Percentiles rank a stretch among this genome's conserved stretches.
Evolutionary conservation across 305 asterid species (phyloP).

Genomic region (Fraxinus xanthoxyloides): DNA sequence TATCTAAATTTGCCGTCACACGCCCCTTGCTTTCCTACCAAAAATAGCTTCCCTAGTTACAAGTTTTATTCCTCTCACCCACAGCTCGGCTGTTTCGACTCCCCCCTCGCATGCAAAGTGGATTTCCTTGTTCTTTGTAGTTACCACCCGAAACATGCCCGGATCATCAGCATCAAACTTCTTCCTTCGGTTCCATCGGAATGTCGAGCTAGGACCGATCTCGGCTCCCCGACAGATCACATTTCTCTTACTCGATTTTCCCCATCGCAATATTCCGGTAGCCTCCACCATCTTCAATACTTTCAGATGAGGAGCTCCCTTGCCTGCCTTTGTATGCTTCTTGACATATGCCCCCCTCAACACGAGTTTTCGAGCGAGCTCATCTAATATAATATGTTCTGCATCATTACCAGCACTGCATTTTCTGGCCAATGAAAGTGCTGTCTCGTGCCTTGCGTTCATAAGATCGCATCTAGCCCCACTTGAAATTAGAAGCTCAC

Average conservation of each 20-base stretch:
- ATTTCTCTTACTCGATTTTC: conserved; percentile 57
- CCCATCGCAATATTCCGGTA: conserved; percentile 59
- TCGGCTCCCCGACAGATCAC: conserved; percentile 63
- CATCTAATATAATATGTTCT: conserved; percentile 43
- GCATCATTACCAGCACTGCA: conserved; percentile 32
- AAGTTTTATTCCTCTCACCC: conserved; percentile 73
- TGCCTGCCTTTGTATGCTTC: conserved; percentile 67
- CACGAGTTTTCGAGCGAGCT: conserved; percentile 59
- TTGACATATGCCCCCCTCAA: conserved; percentile 41
- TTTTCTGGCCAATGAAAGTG: conserved; percentile 44
- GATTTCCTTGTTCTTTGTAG: conserved; percentile 55
- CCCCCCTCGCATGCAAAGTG: conserved; percentile 73
- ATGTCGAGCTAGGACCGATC: conserved; percentile 50
- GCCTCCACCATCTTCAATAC: conserved; percentile 50
- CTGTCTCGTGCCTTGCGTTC: conserved; percentile 48
- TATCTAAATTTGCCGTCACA: neutral
- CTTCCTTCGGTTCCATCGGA: conserved; percentile 56
- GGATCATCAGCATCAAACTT: conserved; percentile 55
- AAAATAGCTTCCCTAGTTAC: conserved; percentile 59
- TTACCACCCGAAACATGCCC: conserved; percentile 64
- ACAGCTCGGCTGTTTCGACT: conserved; percentile 50
- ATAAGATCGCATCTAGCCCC: conserved; percentile 50
- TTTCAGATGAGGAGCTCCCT: conserved; percentile 59
- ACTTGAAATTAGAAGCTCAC: conserved; percentile 42
- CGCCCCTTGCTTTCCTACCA: conserved; percentile 19